A percentile compares a stretch with the other conserved stretches of the same genome.
phyloP scores from a whole-genome alignment of 1,284 basidiomycete species.

The Vanrija humicola region DNA sequence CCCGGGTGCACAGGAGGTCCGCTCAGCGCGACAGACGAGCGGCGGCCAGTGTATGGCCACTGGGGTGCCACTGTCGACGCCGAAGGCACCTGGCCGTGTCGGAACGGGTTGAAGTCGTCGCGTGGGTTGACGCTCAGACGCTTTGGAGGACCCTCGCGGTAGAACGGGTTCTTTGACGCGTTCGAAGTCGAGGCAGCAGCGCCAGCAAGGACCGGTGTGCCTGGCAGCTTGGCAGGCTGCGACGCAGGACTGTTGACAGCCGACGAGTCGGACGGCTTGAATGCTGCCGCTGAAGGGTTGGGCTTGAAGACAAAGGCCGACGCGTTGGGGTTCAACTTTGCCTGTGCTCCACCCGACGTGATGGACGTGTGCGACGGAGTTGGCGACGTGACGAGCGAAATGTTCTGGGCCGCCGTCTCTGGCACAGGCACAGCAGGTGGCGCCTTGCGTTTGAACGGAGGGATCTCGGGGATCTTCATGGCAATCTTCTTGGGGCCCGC shows the following conservation, averaged over 20 bases:
- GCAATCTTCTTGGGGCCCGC: conserved; percentile 43
- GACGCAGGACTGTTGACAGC: conserved; percentile 1
- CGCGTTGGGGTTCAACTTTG: conserved; percentile 73
- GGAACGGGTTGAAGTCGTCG: conserved; percentile 90
- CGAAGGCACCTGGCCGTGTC: conserved; percentile 62
- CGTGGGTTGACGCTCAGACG: conserved; percentile 80
- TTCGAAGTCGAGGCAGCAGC: conserved; percentile 47
- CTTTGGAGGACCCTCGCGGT: conserved; percentile 64
- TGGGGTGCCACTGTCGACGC: conserved; percentile 64
- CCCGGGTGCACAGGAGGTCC: conserved; percentile 40
- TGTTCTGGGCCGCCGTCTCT: conserved; percentile 37
- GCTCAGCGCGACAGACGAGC: conserved; percentile 61
- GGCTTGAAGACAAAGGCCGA: conserved; percentile 62
- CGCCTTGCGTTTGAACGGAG: conserved; percentile 65
- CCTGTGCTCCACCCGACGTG: conserved; percentile 18
- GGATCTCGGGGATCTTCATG: conserved; percentile 75
- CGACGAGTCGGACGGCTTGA: conserved; percentile 45
- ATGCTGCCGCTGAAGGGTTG: conserved; percentile 52
- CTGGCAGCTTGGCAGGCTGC: not conserved
- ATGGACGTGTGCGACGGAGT: conserved; percentile 46
- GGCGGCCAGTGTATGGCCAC: conserved; percentile 87
- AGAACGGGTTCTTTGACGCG: conserved; percentile 68
- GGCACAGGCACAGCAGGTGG: conserved; percentile 31
- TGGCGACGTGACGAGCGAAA: conserved; percentile 48
- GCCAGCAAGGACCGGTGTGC: conserved; percentile 5